These are phyloP conservation scores for Phytophthora aleatoria DNA, from an alignment of 352 stramenopile species.

Conservation along the genomic window DNA sequence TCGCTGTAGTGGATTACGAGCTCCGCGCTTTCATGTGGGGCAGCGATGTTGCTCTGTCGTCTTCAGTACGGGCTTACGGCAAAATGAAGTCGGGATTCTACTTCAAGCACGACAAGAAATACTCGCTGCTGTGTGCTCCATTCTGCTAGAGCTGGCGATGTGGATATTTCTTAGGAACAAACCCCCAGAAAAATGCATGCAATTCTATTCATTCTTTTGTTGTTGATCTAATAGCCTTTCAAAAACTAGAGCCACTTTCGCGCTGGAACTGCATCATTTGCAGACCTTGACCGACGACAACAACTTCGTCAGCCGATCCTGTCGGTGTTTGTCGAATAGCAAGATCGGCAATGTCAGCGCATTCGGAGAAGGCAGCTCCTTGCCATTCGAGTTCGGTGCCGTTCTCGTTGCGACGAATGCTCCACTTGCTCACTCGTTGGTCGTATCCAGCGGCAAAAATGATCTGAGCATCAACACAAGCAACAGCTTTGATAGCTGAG, in stretches of 20 bases:
- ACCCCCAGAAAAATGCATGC: slow-evolving; percentile 42
- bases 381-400: slow-evolving; percentile 48
- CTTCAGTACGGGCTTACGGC: neutral
- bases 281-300: slow-evolving; percentile 82
- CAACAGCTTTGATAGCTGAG: slow-evolving; percentile 81
- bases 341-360: slow-evolving; percentile 79
- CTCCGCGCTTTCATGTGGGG: slow-evolving; percentile 7
- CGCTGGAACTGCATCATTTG: slow-evolving; percentile 61
- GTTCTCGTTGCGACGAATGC: slow-evolving; percentile 20
- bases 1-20: slow-evolving; percentile 13
- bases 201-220: slow-evolving; percentile 38
- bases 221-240: slow-evolving; percentile 3
- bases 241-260: neutral
- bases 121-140: slow-evolving; percentile 36
- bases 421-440: slow-evolving; percentile 83
- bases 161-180: slow-evolving; percentile 42
- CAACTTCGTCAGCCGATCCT: slow-evolving; percentile 33
- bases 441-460: slow-evolving; percentile 84
- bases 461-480: slow-evolving; percentile 34
- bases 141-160: slow-evolving; percentile 43
- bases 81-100: slow-evolving; percentile 11
- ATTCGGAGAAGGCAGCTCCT: slow-evolving; percentile 72
- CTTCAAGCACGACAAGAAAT: slow-evolving; percentile 29
- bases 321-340: slow-evolving; percentile 31
- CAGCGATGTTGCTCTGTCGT: slow-evolving; percentile 12